phyloP scores from a whole-genome alignment of 345 rosid species.

The Sonneratia caseolaris region DNA sequence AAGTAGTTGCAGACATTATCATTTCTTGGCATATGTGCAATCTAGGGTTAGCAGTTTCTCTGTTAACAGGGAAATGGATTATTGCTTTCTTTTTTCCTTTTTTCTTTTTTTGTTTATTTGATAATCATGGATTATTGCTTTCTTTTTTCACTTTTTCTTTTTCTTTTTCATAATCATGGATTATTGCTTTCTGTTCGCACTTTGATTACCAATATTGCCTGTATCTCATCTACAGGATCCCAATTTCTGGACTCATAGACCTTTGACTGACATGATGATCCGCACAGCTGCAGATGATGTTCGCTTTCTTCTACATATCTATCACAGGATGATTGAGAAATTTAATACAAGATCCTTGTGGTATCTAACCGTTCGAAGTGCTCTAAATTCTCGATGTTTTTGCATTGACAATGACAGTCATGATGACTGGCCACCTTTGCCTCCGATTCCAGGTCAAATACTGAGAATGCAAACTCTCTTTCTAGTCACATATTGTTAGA shows the following conservation, averaged over 20 bases:
- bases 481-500: not conserved
- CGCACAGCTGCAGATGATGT: conserved; percentile 98
- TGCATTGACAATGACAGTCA: conserved; percentile 61
- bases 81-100: too few relatives aligned
- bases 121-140: too few relatives aligned
- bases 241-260: conserved; percentile 74
- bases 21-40: not conserved
- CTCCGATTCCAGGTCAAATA: conserved; percentile 63
- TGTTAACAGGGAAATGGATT: not conserved
- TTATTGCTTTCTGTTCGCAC: not conserved
- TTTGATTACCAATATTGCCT: not conserved
- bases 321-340: conserved; percentile 72
- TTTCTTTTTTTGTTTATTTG: too few relatives aligned
- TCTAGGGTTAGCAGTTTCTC: not conserved
- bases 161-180: not conserved
- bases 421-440: conserved; percentile 69
- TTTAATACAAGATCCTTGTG: conserved; percentile 59
- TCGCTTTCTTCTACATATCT: conserved; percentile 73
- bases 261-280: conserved; percentile 73
- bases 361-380: conserved; percentile 78
- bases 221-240: conserved; percentile 53
- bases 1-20: not conserved
- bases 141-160: too few relatives aligned
- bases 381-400: conserved; percentile 74
- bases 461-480: not conserved